Evolutionary conservation across 1,284 basidiomycete genomes (phyloP), one percentile per base, ranked within the genome.

Genomic region (Leccinum angustisporum): DNA sequence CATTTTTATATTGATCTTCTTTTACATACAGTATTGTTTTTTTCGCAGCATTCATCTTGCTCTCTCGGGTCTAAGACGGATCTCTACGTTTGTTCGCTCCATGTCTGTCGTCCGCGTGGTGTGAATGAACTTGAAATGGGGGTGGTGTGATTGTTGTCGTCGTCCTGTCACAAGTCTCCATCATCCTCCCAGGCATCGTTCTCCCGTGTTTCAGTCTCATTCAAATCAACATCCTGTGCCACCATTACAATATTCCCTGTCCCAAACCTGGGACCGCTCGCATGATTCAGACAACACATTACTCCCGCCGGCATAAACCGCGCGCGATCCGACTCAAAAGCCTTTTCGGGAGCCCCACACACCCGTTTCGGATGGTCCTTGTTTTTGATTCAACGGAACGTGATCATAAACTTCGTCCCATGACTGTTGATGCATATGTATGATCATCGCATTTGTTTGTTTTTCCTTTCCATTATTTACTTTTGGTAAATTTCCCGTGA

Each of bases 61-160:
- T 59, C 63, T 60, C 67, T 70, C 70, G 74, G 72, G 64, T 64
- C 72, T 71, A 75, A 65, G 63, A 72, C 73, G 74, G 73, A 65
- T 58, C 66, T 66, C 68, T 65, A 62, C 62, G 57, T 65, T 57
- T 73, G 53, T 48, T 73, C 68, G 61, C 60, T 68, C 66, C 69
- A 73, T 69, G 68, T 72, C 66, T 50, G 48, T 50, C 48, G 48
- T 25, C 48, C 48, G 21, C 48, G 48, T 50, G 48, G 21, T 50
- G 48, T 50, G 48, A 50, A 50, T 50, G 48, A 25, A 50, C 48
- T 50, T 50, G 48, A 50, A 50, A 50, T 50, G 48, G 48, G 46
- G 48, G 56, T 63, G 57, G 58, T 63, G 63, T 67, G 62, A 60
- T 61, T 38, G 54, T 61, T 6, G 56, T 61, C 13, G 59, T 46